Percentiles rank a stretch among this genome's conserved stretches.
Evolutionary conservation across 495 filamentous ascomycete species (phyloP).

Genomic region (Xylaria acuta): DNA sequence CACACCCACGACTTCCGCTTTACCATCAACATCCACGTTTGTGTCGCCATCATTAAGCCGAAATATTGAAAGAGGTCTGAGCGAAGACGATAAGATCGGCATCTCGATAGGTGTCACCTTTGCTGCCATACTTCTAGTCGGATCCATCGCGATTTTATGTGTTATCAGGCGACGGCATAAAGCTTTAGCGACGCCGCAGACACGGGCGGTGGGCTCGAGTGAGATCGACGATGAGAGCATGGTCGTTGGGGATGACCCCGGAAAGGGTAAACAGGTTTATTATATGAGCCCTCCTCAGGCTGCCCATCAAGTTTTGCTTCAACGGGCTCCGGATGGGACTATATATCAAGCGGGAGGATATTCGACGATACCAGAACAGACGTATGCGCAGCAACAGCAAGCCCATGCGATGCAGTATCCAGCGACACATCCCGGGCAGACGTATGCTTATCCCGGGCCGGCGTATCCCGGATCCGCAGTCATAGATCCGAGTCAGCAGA

Average conservation of each 20-base stretch:
- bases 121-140: constrained; percentile 32
- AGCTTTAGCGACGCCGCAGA: constrained; percentile 8
- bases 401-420: neutral
- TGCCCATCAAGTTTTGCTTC: neutral
- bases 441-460: neutral
- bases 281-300: constrained; percentile 10
- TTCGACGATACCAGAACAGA: constrained; percentile 14
- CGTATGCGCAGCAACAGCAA: constrained; percentile 16
- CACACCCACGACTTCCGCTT: neutral
- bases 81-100: constrained; percentile 34
- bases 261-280: constrained; percentile 1
- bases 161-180: constrained; percentile 28
- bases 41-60: constrained; percentile 12
- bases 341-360: constrained; percentile 16
- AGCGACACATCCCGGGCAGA: neutral
- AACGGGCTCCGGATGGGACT: neutral
- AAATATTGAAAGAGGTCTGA: constrained; percentile 17
- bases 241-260: constrained; percentile 21
- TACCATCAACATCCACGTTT: constrained; percentile 11
- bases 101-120: constrained; percentile 37
- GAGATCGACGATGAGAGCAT: neutral
- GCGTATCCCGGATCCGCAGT: neutral
- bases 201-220: neutral
- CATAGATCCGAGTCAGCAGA: constrained; percentile 14
- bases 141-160: constrained; percentile 29